Percentiles rank a stretch among this genome's conserved stretches.
phyloP scores from a whole-genome alignment of 164 flowering plant species.

The Vitis vinifera region ASM3070453v1 NC_081812.1:20459501-20460000 shows the following conservation, averaged over 20 bases:
- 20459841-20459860: not conserved
- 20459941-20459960: slow-evolving; percentile 85
- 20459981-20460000: slow-evolving; percentile 81
- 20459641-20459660: slow-evolving; percentile 66
- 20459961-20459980: slow-evolving; percentile 75
- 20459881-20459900: slow-evolving; percentile 91
- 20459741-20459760: slow-evolving; percentile 78
- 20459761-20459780: slow-evolving; percentile 38
- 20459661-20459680: slow-evolving; percentile 75
- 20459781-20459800: not conserved
- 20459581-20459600: slow-evolving; percentile 43
- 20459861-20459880: slow-evolving; percentile 27
- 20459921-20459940: slow-evolving; percentile 90
- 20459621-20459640: not conserved
- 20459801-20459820: not conserved
- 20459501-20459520: slow-evolving; percentile 75
- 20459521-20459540: slow-evolving; percentile 42
- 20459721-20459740: slow-evolving; percentile 65
- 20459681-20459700: slow-evolving; percentile 85
- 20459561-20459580: slow-evolving; percentile 80
- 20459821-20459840: not conserved
- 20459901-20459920: slow-evolving; percentile 88
- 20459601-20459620: not conserved
- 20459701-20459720: slow-evolving; percentile 80
- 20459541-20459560: slow-evolving; percentile 49